Evolutionary conservation across 164 flowering plant genomes (phyloP).

Genomic region (Macadamia integrifolia): DNA sequence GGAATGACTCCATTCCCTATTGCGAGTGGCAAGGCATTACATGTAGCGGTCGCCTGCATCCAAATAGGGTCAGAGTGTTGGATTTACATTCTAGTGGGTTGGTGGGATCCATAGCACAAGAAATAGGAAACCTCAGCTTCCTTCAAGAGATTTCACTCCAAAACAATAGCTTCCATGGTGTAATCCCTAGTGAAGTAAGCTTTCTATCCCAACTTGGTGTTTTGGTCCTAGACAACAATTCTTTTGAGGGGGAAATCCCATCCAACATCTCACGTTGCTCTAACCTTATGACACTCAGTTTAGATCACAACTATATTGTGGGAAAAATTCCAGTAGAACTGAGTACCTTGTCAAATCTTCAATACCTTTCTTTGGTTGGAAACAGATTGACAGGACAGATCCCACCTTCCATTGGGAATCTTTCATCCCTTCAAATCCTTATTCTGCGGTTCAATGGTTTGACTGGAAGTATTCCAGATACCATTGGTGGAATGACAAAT

Average conservation of each 20-base stretch:
- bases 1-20: conserved; percentile 11
- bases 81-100: background rate
- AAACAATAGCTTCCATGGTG: conserved; percentile 4
- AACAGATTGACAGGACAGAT: conserved; percentile 1
- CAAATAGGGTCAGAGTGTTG: conserved; percentile 10
- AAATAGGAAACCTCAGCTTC: background rate
- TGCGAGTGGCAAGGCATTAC: too few relatives aligned
- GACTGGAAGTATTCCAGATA: background rate
- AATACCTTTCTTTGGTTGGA: rapidly evolving
- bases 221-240: background rate
- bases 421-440: conserved; percentile 2
- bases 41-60: conserved; percentile 2
- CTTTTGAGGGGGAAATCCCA: conserved; percentile 8
- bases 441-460: background rate
- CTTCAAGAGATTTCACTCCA: conserved; percentile 1
- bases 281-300: background rate
- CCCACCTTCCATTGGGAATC: conserved; percentile 6
- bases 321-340: conserved; percentile 2
- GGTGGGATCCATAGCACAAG: conserved; percentile 7
- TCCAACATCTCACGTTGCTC: background rate
- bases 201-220: background rate
- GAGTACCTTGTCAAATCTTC: background rate
- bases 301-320: background rate
- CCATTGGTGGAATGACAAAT: background rate
- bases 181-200: background rate